Evolutionary conservation across 148 eudicot species (phyloP), one percentile per base, ranked within the genome.

Genomic region (Vaccinium corymbosum): DNA sequence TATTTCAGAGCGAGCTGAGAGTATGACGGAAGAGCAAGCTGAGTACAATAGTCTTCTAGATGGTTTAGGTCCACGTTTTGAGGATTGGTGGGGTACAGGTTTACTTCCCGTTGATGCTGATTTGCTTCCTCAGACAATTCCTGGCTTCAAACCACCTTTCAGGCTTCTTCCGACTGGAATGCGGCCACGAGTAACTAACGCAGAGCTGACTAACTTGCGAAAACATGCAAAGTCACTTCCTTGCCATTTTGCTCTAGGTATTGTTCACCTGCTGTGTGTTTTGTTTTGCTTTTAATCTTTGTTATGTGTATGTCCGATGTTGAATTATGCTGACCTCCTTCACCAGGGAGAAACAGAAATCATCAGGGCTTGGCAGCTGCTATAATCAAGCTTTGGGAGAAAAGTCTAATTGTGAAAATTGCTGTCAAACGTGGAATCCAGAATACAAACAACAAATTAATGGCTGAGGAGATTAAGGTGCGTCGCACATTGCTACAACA

Each of bases 211-310:
- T 38, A 89, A 89, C 86, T 81, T 97, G 59, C 84, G 99, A 80
- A 97, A 94, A 87, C 91, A 89, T 85, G 95, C 99, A 68, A 97
- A 92, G 87, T 91, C 95, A 9, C 97, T 97, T 86, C 99, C 99
- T 87, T 93, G 98, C 87, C 99, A 97, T 92, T 97, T 97, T 92
- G 99, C 99, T 75, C 97, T 97, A 78, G 99, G 99, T 97, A 93
- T 79, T 25, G 25, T 79, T 48, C 71, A 78, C 66, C 48, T 9
- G 51, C 74, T 19, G 35, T 84, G 70, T 78, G 52, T 38, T 59
- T 55, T 46, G 48, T 88, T 80, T 81, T 79, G 14, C 17, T 12
- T 12, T 29, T 4, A 3, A 68, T 29, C 56, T 66, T 70, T 80
- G 25, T 73, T 15, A 57, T 82, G 50, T 68, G 72, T 77, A 55